phyloP scores from a whole-genome alignment of 108 stramenopile species.

The Skeletonema tropicum region DNA sequence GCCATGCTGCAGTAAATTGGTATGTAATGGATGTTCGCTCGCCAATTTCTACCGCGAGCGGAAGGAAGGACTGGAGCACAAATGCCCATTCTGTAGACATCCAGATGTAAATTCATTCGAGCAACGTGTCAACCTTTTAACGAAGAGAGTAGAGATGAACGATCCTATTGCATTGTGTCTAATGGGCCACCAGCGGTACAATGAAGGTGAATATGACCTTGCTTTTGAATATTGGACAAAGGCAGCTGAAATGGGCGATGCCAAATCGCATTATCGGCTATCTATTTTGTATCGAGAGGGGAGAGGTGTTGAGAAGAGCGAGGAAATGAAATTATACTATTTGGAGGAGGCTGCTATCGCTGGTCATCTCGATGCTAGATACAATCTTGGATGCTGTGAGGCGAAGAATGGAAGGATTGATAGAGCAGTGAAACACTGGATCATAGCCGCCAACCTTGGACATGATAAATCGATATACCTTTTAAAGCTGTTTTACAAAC shows the following conservation, averaged over 20 bases:
- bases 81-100: neutral
- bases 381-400: neutral
- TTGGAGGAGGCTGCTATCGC: neutral
- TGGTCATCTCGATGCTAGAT: neutral
- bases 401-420: neutral
- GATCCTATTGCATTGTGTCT: neutral
- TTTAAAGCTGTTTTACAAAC: too few relatives aligned
- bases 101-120: neutral
- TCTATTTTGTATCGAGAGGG: neutral
- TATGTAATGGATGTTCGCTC: neutral
- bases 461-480: too few relatives aligned
- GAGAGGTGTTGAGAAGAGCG: neutral
- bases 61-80: neutral
- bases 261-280: neutral
- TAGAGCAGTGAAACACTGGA: too few relatives aligned
- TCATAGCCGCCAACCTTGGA: too few relatives aligned
- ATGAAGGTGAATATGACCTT: neutral
- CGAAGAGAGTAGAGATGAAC: neutral
- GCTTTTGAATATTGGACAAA: conserved; percentile 4
- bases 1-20: neutral
- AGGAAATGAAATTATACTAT: neutral
- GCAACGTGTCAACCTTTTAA: neutral
- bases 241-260: conserved; percentile 1
- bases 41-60: neutral
- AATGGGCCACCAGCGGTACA: neutral